These are phyloP conservation scores for Ensete ventricosum DNA, from an alignment of 176 grass and related monocot species.

Conservation along the genomic window DNA sequence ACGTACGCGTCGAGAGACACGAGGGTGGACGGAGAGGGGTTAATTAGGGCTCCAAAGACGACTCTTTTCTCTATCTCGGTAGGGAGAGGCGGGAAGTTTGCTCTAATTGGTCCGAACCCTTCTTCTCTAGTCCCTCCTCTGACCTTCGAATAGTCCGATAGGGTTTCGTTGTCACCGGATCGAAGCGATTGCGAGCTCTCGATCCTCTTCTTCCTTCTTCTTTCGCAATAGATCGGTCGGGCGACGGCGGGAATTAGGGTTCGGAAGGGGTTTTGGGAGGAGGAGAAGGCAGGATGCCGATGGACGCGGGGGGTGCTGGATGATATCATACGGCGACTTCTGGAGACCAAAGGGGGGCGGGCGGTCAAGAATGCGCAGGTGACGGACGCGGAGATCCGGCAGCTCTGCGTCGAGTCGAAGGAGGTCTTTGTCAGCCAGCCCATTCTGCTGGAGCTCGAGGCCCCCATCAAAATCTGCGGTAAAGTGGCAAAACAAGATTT, in stretches of 20 bases:
- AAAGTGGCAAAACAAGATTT: not conserved
- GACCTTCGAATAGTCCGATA: not conserved
- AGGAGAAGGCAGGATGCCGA: conserved; percentile 11
- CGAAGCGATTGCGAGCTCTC: too few relatives aligned
- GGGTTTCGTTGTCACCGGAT: not conserved
- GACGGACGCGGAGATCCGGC: conserved; percentile 59
- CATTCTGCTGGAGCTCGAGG: conserved; percentile 84
- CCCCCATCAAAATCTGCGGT: conserved; percentile 95
- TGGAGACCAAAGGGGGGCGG: conserved; percentile 46
- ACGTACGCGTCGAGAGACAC: too few relatives aligned
- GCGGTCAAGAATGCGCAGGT: conserved; percentile 52
- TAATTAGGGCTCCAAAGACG: not conserved
- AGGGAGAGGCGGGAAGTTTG: not conserved
- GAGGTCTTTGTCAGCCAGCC: conserved; percentile 71
- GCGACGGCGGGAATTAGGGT: not conserved
- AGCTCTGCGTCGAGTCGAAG: conserved; percentile 60
- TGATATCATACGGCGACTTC: conserved; percentile 58
- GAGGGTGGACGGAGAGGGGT: not conserved
- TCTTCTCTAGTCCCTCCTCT: not conserved
- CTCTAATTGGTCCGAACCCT: too few relatives aligned
- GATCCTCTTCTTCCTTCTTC: not conserved
- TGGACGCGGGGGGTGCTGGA: conserved; percentile 62
- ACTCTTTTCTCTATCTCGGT: not conserved
- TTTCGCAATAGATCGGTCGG: not conserved
- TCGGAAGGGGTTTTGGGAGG: not conserved